Evolutionary conservation across 495 filamentous ascomycete species (phyloP).

Genomic region (Aspergillus sclerotiicarbonarius): DNA sequence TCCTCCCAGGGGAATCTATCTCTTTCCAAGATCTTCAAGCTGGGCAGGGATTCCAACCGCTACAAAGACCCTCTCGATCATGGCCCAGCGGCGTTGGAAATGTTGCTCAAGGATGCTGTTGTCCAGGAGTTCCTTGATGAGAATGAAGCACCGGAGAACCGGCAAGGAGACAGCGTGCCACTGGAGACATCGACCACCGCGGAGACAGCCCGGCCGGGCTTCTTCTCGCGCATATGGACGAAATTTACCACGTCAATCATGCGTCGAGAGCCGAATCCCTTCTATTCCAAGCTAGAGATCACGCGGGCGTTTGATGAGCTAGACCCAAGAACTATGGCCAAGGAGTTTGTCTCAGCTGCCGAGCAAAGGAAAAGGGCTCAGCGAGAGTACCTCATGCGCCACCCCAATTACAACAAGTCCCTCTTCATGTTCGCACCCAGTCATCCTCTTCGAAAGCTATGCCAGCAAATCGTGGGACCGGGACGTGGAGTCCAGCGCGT

Average conservation of each 20-base stretch:
- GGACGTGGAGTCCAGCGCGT: conserved; percentile 82
- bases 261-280: conserved; percentile 84
- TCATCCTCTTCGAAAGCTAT: conserved; percentile 75
- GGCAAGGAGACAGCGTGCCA: conserved; percentile 26
- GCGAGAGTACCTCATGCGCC: conserved; percentile 79
- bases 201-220: conserved; percentile 47
- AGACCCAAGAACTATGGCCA: conserved; percentile 83
- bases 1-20: conserved; percentile 69
- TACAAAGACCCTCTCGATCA: conserved; percentile 84
- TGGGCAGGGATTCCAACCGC: conserved; percentile 61
- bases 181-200: conserved; percentile 24
- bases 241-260: conserved; percentile 51
- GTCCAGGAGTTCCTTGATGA: conserved; percentile 94
- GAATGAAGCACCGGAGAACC: conserved; percentile 21
- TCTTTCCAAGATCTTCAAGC: conserved; percentile 80
- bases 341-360: conserved; percentile 80
- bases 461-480: conserved; percentile 88
- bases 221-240: conserved; percentile 57
- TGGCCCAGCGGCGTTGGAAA: conserved; percentile 83
- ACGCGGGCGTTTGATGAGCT: conserved; percentile 69
- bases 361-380: conserved; percentile 82
- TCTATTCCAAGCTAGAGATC: conserved; percentile 81
- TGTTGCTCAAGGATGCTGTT: conserved; percentile 93
- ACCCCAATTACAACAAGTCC: conserved; percentile 91
- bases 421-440: conserved; percentile 80